Base-by-base conservation (phyloP, 2,329 filamentous ascomycete genomes). In the Trichophyton schoenleinii region DNA sequence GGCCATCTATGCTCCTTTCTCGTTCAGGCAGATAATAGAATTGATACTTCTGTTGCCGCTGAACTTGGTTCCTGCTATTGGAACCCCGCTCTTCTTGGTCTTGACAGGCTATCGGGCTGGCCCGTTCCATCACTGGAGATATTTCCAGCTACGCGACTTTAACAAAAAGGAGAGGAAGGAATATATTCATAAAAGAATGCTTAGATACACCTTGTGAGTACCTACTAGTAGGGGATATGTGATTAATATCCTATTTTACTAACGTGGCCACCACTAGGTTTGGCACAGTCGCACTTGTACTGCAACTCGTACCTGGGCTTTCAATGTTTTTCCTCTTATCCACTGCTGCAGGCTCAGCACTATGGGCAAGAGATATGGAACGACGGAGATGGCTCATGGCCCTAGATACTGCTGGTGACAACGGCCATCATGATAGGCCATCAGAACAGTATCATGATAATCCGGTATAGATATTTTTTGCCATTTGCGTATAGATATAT, bases 281-380 rank as follows among this genome's bases (percentile, higher is more conserved):
- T 70, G 94, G 94, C 15, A 89, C 88, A 0, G 80, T 94, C 3
- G 89, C 91, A 58, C 83, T 96, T 77, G 72, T 90, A 5, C 75
- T 97, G 31, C 89, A 96, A 75, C 81, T 97, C n/a, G 80, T 96
- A 7, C 94, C 94, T 0, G 81, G 92, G 11, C 74, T 96, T 57
- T 95, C 88, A n/a, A 95, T 99, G 80, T 85, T 97, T 70, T 96
- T 97, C 72, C 80, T 97, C 44, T 76, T 99, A 66, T 96, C 92
- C 0, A 91, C 88, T 2, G 87, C 91, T 0, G 84, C 85, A 20
- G 94, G 92, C 1, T 87, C 89, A 49, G 92, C 90, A 0, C 77
- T 97, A 41, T 97, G 92, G 91, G 89, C 85, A 1, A 86, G 86
- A 1, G 84, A 87, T 65, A 75, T 96, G 58, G 91, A 97, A 73